Evolutionary conservation across 345 rosid species (phyloP), one percentile per base, ranked within the genome.

Genomic region (Bruguiera sexangula): DNA sequence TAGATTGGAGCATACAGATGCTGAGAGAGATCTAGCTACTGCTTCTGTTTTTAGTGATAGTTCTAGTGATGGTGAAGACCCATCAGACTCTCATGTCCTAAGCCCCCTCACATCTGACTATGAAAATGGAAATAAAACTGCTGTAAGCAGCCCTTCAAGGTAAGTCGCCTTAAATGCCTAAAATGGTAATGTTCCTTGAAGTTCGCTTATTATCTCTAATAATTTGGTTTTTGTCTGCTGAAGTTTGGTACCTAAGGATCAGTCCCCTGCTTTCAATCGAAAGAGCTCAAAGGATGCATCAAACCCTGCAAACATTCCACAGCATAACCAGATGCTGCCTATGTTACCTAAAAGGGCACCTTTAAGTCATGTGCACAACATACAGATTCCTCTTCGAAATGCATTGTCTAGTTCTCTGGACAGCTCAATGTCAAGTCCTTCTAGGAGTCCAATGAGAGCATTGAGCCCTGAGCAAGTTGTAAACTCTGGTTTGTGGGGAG

Each of bases 371-470:
- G 85, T 92, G 51, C 90, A 83, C 54, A 85, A 81, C 76, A 65
- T 95, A 71, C 96, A 88, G 78, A 81, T 86, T 79, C 96, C 95
- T 46, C 75, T 68, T 69, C 85, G 82, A 20, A 84, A 85, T 70
- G 85, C 83, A 63, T 83, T 87, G 48, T 84, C 58, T 70, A 83
- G 96, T 84, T 93, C 99, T 79, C 89, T 93, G 26, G 97, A 90
- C 71, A 95, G 96, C 80, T 92, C 96, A 70, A 68, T 87, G 89
- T 95, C 99, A 58, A 95, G 99, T 86, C 99, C 99, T 78, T 92
- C 97, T 13, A 84, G 97, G 84, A 95, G 99, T 79, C 99, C 99
- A 64, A 70, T 87, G 82, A 85, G 96, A 82, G 85, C 87, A 5
- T 84, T 84, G 74, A 82, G 90, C 58, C 69, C 82, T 2, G 98